Percentiles rank a stretch among this genome's conserved stretches.
Evolutionary conservation across 2,329 filamentous ascomycete species (phyloP).

Genomic region (Pestalotiopsis sp.): DNA sequence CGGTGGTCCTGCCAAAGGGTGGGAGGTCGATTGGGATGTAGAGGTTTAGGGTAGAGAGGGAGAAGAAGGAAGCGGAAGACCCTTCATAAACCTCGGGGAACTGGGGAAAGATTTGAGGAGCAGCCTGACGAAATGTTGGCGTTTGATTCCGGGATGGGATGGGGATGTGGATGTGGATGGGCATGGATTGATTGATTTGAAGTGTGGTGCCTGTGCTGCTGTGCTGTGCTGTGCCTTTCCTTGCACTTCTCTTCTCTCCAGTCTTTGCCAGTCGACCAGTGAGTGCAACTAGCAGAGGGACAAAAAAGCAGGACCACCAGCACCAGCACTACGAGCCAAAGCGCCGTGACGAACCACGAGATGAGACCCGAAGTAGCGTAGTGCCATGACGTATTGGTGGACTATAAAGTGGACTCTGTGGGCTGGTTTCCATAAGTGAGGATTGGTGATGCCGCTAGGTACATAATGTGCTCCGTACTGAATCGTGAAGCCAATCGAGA

Average conservation of each 20-base stretch:
- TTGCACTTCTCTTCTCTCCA: neutral
- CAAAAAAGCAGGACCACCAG: neutral
- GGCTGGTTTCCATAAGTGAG: slow-evolving; percentile 6
- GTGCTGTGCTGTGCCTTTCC: neutral
- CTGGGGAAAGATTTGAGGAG: neutral
- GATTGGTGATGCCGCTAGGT: neutral
- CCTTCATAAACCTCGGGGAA: neutral
- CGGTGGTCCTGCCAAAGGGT: neutral
- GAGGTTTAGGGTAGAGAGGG: neutral
- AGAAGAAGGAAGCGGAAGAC: neutral
- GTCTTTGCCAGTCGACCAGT: neutral
- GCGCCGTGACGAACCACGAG: neutral
- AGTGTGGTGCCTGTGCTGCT: neutral
- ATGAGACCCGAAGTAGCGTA: slow-evolving; percentile 11
- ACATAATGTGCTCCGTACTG: neutral
- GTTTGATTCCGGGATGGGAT: neutral
- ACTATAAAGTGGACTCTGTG: slow-evolving; percentile 9
- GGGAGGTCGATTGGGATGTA: neutral
- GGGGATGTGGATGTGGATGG: too few relatives aligned
- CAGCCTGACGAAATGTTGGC: neutral
- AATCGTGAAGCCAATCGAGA: neutral
- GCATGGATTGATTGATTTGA: neutral
- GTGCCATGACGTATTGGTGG: slow-evolving; percentile 12
- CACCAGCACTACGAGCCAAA: neutral
- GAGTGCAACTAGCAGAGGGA: neutral